Evolutionary conservation across 2,329 filamentous ascomycete species (phyloP).

Genomic region (Xylariaceae sp.): DNA sequence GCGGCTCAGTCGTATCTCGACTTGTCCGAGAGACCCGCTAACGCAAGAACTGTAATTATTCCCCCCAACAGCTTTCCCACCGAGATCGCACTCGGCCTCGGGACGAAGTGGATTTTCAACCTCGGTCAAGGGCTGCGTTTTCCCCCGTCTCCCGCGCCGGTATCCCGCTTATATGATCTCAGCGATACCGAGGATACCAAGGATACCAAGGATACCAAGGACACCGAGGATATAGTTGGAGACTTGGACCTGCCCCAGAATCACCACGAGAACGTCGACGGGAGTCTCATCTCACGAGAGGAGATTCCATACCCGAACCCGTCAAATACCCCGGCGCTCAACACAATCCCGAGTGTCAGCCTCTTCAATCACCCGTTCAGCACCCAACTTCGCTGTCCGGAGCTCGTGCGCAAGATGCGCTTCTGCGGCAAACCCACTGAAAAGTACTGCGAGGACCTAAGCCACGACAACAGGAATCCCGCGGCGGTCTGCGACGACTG

Average conservation of each 20-base stretch:
- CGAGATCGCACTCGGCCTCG: background rate
- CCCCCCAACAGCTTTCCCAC: background rate
- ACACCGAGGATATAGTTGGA: too few relatives aligned
- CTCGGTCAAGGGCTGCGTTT: background rate
- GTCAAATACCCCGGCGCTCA: background rate
- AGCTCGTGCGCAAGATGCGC: background rate
- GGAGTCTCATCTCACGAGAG: background rate
- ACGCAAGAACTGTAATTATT: background rate
- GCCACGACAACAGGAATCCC: background rate
- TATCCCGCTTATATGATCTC: background rate
- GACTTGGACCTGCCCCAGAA: background rate
- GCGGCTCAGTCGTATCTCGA: background rate
- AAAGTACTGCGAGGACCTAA: constrained; percentile 20
- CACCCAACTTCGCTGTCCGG: background rate
- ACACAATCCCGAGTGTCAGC: background rate
- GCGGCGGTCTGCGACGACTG: constrained; percentile 27
- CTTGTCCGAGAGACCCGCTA: background rate
- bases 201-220: background rate
- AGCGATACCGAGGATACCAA: too few relatives aligned
- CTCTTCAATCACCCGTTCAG: background rate
- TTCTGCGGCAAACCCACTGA: background rate
- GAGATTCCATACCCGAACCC: background rate
- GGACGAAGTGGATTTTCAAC: background rate
- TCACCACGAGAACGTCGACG: background rate
- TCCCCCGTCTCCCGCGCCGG: background rate